Evolutionary conservation across 2,329 filamentous ascomycete species (phyloP).

Genomic region (Fusarium guadeloupense): DNA sequence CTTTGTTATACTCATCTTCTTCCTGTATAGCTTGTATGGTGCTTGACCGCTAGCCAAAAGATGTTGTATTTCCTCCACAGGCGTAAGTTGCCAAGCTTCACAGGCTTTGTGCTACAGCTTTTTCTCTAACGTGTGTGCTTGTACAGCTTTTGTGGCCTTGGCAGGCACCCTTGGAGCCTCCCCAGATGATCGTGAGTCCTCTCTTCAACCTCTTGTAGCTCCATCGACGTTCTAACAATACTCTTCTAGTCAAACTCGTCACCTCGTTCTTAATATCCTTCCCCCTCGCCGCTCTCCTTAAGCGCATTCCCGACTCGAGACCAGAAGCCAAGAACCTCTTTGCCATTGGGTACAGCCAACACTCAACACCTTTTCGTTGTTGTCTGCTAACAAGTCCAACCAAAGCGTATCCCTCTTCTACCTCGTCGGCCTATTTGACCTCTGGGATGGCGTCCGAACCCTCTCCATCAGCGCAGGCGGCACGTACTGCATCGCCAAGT

Average conservation of each 20-base stretch:
- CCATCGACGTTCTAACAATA: constrained; percentile 16
- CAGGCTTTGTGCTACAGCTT: background rate
- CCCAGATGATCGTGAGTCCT: constrained; percentile 50
- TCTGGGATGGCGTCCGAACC: constrained; percentile 86
- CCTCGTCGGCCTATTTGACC: constrained; percentile 89
- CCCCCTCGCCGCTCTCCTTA: constrained; percentile 86
- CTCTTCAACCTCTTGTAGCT: background rate
- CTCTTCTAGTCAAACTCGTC: constrained; percentile 83
- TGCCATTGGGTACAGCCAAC: constrained; percentile 71
- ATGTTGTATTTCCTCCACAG: constrained; percentile 36
- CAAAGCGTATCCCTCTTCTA: constrained; percentile 84
- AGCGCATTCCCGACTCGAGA: constrained; percentile 85
- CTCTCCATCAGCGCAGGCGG: constrained; percentile 81
- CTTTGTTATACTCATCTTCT: background rate
- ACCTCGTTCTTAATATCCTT: constrained; percentile 92
- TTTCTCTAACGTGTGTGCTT: constrained; percentile 20
- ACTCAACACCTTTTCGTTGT: background rate
- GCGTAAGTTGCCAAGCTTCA: constrained; percentile 25
- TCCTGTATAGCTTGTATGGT: background rate
- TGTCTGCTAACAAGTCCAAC: constrained; percentile 1
- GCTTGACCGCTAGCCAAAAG: constrained; percentile 1
- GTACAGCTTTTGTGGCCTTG: constrained; percentile 49
- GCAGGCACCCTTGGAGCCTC: constrained; percentile 48
- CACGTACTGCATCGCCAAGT: constrained; percentile 84
- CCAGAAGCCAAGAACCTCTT: constrained; percentile 90